Evolutionary conservation across 2,329 filamentous ascomycete genomes (phyloP), one percentile per base, ranked within the genome.

Genomic region (Colletotrichum lentis): DNA sequence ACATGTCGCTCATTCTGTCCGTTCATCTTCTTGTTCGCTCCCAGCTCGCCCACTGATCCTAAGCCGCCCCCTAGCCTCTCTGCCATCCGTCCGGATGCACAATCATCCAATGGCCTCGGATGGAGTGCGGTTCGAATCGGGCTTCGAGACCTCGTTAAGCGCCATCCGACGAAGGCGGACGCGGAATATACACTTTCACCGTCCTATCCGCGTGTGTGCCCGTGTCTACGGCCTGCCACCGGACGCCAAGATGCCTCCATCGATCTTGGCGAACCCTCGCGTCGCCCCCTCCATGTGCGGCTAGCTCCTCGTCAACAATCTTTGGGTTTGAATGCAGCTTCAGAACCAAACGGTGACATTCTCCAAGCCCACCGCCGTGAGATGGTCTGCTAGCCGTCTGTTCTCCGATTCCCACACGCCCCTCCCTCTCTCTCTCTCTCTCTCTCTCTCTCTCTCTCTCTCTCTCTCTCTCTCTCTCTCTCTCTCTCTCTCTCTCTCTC

Each of bases 231-330:
- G 31, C 61, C 55, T 43, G 47, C 49, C 61, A 43, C 54, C 49
- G 31, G 54, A n/a, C 54, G 65, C 65, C 65, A 67, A 64, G 61
- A 50, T 22, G 18, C 50, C 65, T 43, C 47, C 62, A 50, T 31
- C 22, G 43, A 58, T 47, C 65, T 68, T 59, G 65, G 65, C 61
- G 43, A 22, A 64, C 27, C 39, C 52, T 44, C 18, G 3, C 53
- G 46, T 24, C 39, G 63, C 50, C 24, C 50, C 20, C 41, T 35
- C 11, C n/a, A 58, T 41, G n/a, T 55, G 12, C 47, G 27, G 37
- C 20, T 37, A 39, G 37, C 20, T 37, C 39, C 41, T 65, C 55
- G 62, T 56, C 55, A 52, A 62, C 49, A 59, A 18, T 55, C 27
- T n/a, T 55, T 22, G 65, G 54, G 58, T 43, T 50, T 22, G 65